Percentiles rank a stretch among this genome's conserved stretches.
phyloP scores from a whole-genome alignment of 148 eudicot species.

The Salicornia ramosissima region DNA sequence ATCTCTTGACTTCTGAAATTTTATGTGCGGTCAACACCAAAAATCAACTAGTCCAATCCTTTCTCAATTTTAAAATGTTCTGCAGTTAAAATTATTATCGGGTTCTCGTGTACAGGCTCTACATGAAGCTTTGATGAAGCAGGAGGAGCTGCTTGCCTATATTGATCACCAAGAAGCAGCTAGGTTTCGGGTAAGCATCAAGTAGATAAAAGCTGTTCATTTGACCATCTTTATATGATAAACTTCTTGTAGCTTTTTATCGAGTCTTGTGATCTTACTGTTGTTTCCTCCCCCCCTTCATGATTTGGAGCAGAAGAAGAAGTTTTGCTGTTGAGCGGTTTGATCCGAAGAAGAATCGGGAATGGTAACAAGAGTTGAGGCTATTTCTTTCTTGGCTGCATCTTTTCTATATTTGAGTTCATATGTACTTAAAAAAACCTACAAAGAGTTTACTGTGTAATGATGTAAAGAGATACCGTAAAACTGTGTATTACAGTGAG shows the following conservation, averaged over 20 bases:
- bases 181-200: slow-evolving; percentile 52
- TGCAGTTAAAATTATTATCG: no score
- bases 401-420: slow-evolving; percentile 6
- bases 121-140: slow-evolving; percentile 57
- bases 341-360: background rate
- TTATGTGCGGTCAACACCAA: no score
- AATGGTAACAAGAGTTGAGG: slow-evolving; percentile 17
- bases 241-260: background rate
- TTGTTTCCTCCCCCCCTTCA: slow-evolving; percentile 30
- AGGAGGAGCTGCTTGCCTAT: slow-evolving; percentile 89
- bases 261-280: background rate
- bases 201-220: background rate
- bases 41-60: no score
- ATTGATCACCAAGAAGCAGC: slow-evolving; percentile 82
- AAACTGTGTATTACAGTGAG: slow-evolving; percentile 11
- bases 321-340: slow-evolving; percentile 55
- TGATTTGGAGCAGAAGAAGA: slow-evolving; percentile 51
- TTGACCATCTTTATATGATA: background rate
- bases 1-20: no score
- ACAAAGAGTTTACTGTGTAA: slow-evolving; percentile 16
- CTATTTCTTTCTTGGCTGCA: slow-evolving; percentile 5
- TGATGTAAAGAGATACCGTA: slow-evolving; percentile 31
- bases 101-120: slow-evolving; percentile 23
- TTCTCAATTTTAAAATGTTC: no score
- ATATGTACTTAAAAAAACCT: background rate